Evolutionary conservation across 306 rosid genomes (phyloP).

Genomic region (Pterocarpus santalinus): DNA sequence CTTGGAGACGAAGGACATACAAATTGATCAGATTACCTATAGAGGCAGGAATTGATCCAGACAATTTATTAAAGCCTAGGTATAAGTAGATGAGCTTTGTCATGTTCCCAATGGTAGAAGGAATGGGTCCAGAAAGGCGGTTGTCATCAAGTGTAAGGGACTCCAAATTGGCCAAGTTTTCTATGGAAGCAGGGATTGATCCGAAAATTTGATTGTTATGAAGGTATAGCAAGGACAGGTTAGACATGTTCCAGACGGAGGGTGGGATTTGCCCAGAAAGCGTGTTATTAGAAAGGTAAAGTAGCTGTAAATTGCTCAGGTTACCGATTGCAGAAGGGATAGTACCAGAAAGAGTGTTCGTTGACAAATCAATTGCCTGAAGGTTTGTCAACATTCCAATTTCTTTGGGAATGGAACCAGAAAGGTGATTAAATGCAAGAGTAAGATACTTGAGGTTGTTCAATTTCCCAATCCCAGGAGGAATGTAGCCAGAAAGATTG

Average conservation of each 20-base stretch:
- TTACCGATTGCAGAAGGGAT: slow-evolving; percentile 21
- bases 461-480: slow-evolving; percentile 22
- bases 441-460: neutral
- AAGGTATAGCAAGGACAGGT: neutral
- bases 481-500: neutral
- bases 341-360: neutral
- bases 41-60: slow-evolving; percentile 3
- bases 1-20: neutral
- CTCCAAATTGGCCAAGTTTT: neutral
- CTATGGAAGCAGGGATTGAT: too few species aligned
- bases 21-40: slow-evolving; percentile 1
- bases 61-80: neutral
- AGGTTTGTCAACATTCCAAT: neutral
- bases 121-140: neutral
- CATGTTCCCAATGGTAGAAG: slow-evolving; percentile 9
- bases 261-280: neutral
- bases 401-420: slow-evolving; percentile 5
- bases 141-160: rapidly evolving
- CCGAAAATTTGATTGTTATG: neutral
- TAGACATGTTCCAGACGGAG: neutral
- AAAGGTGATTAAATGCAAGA: rapidly evolving
- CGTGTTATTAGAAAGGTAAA: neutral
- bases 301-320: neutral
- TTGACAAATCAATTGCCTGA: neutral
- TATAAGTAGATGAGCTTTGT: neutral